phyloP scores from a whole-genome alignment of 345 rosid genomes.

The Moricandia arvensis region DNA sequence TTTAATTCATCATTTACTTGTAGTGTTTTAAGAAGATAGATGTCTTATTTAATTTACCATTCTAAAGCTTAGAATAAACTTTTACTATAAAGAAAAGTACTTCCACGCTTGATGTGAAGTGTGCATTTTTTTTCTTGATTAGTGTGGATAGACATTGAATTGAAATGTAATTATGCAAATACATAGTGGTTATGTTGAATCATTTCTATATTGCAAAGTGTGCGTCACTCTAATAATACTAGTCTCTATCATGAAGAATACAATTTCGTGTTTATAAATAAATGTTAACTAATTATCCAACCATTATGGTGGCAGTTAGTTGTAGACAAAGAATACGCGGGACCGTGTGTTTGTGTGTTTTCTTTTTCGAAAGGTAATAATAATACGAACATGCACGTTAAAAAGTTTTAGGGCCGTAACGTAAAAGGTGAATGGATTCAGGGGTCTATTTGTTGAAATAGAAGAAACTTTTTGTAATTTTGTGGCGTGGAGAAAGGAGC shows the following conservation, averaged over 20 bases:
- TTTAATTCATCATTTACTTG: neutral
- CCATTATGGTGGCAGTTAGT: constrained; percentile 30
- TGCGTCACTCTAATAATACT: constrained; percentile 21
- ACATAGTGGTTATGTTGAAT: constrained; percentile 29
- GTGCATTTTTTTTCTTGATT: neutral
- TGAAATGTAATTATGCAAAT: constrained; percentile 12
- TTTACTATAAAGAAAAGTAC: neutral
- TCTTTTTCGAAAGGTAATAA: neutral
- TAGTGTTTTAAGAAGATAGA: neutral
- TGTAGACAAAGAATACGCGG: constrained; percentile 23
- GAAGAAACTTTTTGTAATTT: neutral
- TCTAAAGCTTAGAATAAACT: neutral
- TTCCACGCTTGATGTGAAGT: neutral
- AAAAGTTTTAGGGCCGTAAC: neutral
- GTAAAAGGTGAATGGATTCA: constrained; percentile 1
- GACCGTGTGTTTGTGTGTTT: neutral
- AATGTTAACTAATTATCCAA: constrained; percentile 25
- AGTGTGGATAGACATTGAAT: constrained; percentile 19
- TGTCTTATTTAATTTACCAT: too few species aligned
- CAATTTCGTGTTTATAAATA: neutral
- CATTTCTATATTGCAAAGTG: constrained; percentile 9
- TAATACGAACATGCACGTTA: neutral
- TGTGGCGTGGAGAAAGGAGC: constrained; percentile 37
- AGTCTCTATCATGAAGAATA: constrained; percentile 29
- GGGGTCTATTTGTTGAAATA: constrained; percentile 29